Evolutionary conservation across 208 protist species (phyloP), one percentile per base, ranked within the genome.

Genomic region (Trypanosoma melophagium): DNA sequence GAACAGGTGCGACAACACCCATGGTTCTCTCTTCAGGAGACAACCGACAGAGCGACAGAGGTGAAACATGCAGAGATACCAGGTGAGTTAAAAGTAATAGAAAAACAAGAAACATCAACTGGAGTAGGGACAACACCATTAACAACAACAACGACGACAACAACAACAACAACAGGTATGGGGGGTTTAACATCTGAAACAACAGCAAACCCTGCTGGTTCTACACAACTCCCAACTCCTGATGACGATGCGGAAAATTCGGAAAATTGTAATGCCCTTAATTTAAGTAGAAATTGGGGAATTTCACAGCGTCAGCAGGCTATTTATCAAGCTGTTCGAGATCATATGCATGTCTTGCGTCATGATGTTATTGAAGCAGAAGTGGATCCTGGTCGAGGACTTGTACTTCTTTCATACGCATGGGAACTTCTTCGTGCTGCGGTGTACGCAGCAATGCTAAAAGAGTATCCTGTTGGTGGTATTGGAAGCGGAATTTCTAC

Each of bases 1-100:
- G 73, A 79, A 54, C 77, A 86, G 25, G 86, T 92, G 24, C 69
- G 84, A 41, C 72, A 49, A 8, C 88, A 94, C 53, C 71, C 79
- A 16, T 94, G 88, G 77, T 86, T 91, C 64, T 25, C 40, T 44
- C 22, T 22, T 12, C 31, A 54, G 12, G 57, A 69, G 57, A 7
- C 67, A 67, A 9, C 59, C 60, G 22, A 52, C 71, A 50, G 73
- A 72, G 17, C 62, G 49, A 13, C 62, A 71, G 25, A 77, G 66
- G 44, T 60, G 69, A 47, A 62, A 47, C 13, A 47, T 75, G 64
- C 7, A 41, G 49, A 21, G 28, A 9, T 52, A 38, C 10, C 19
- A 13, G 7, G 14, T 13, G 47, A 44, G 14, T n/a, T 21, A 60
- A 45, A 60, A 60, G n/a, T 45, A 28, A 0, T 47, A 60, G 14